Base-by-base conservation (phyloP, 2,329 filamentous ascomycete genomes). In the Chrysoporthe deuterocubensis region DNA sequence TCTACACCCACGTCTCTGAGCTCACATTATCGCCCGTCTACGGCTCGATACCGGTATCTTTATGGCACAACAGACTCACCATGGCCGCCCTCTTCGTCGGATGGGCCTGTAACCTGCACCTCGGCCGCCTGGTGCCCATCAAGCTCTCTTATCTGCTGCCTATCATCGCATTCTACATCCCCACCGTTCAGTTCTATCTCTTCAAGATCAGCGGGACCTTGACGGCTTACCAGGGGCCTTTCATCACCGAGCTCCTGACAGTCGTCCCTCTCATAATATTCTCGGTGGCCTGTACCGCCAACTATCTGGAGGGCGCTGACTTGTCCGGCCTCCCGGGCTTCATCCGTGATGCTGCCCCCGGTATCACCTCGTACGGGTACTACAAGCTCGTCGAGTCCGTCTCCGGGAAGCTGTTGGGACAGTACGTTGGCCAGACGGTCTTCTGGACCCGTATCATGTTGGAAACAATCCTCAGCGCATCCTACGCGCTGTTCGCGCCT, bases 21-120 rank as follows among this genome's bases (percentile, higher is more conserved):
- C 83, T 94, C 70, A 90, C 87, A 50, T 83, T 98, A 44, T 92
- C 93, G 26, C 96, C 96, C 1, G 91, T 96, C 13, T 98, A 96
- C 78, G 96, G 96, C 64, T 89, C 90, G 18, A 92, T 97, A 48
- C 92, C 95, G 1, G 84, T 93, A 0, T 85, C 87, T 1, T 83
- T 90, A 71, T 91, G 90, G 77, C 95, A 97, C 77, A 81, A 84
- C 63, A 86, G 87, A 75, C 84, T 89, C 69, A 81, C 93, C 70
- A 89, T 89, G 73, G 81, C 86, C 3, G 89, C 88, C 40, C 88
- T 89, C 69, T 90, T 94, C 70, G 78, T 89, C 18, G 93, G 93
- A 44, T 92, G 92, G 86, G 85, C 92, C 9, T 84, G 85, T 37
- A 92, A 92, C 75, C 76, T 90, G 60, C 80, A 84, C 14, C 75